Conservation (phyloP, 352 stramenopile genomes). For the Phytopythium ostracodes region DNA sequence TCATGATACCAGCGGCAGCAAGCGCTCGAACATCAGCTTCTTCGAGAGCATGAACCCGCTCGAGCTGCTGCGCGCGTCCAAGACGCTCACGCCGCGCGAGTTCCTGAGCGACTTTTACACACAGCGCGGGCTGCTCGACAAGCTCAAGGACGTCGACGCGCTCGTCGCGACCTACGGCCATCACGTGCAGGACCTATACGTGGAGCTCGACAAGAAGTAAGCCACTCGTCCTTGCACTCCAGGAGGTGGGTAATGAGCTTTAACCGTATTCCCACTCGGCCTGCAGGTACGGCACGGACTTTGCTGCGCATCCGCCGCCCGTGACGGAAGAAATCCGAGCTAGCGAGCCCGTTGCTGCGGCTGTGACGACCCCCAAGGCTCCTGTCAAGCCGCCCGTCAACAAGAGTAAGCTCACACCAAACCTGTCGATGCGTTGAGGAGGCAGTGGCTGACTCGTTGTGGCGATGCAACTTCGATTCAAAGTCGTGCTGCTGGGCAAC, state of each 20-base stretch:
- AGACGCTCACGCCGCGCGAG: slow-evolving; percentile 46
- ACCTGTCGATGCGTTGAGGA: not conserved
- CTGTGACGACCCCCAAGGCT: slow-evolving; percentile 22
- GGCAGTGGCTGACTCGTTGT: not conserved
- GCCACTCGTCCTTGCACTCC: slow-evolving; percentile 1
- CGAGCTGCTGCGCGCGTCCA: slow-evolving; percentile 43
- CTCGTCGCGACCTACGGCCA: slow-evolving; percentile 49
- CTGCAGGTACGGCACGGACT: slow-evolving; percentile 61
- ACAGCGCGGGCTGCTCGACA: slow-evolving; percentile 48
- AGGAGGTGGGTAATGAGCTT: not conserved
- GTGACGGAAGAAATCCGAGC: slow-evolving; percentile 29
- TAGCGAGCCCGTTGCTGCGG: slow-evolving; percentile 20
- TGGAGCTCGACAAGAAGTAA: slow-evolving; percentile 72
- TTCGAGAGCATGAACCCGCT: slow-evolving; percentile 54
- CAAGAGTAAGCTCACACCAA: slow-evolving; percentile 40
- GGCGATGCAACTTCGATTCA: not conserved
- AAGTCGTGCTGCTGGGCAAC: slow-evolving; percentile 82
- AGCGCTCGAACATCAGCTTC: slow-evolving; percentile 21
- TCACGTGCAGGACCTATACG: slow-evolving; percentile 52
- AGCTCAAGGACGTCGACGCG: slow-evolving; percentile 64
- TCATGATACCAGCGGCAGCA: not conserved
- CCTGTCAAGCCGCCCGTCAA: slow-evolving; percentile 45
- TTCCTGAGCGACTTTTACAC: slow-evolving; percentile 80
- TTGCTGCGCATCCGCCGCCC: slow-evolving; percentile 41
- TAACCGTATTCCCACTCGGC: not conserved